Evolutionary conservation across 768 basidiomycete species (phyloP).

Genomic region (Macrolepiota dolichaula): DNA sequence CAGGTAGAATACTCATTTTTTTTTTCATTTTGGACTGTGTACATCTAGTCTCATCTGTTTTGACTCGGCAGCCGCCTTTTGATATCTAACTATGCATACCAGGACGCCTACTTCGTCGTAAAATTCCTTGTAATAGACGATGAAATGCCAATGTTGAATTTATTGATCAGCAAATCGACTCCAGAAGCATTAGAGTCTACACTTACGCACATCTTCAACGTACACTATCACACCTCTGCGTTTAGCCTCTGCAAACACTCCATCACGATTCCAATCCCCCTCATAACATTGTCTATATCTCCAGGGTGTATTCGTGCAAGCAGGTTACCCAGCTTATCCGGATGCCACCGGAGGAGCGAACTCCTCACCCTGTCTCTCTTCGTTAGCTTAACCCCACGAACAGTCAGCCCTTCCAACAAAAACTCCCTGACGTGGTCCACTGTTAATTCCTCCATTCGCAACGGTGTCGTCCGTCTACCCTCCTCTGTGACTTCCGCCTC

Average conservation of each 20-base stretch:
- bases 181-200: neutral
- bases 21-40: neutral
- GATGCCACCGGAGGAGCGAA: conserved; percentile 66
- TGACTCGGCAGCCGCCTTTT: too few relatives aligned
- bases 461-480: conserved; percentile 8
- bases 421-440: conserved; percentile 43
- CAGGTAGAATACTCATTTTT: neutral
- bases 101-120: neutral
- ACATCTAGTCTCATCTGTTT: conserved; percentile 19
- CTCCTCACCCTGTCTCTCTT: conserved; percentile 53
- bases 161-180: neutral
- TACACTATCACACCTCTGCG: neutral
- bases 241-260: conserved; percentile 30
- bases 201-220: neutral
- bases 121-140: too few relatives aligned
- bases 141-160: neutral
- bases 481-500: neutral
- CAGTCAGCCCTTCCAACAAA: conserved; percentile 40
- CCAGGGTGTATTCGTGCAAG: conserved; percentile 39
- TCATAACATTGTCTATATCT: conserved; percentile 41
- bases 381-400: conserved; percentile 37
- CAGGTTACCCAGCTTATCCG: conserved; percentile 54
- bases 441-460: conserved; percentile 31
- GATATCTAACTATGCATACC: neutral
- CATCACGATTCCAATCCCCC: conserved; percentile 44